phyloP scores from a whole-genome alignment of 1,284 basidiomycete genomes.

The Moesziomyces parantarcticus region DNA sequence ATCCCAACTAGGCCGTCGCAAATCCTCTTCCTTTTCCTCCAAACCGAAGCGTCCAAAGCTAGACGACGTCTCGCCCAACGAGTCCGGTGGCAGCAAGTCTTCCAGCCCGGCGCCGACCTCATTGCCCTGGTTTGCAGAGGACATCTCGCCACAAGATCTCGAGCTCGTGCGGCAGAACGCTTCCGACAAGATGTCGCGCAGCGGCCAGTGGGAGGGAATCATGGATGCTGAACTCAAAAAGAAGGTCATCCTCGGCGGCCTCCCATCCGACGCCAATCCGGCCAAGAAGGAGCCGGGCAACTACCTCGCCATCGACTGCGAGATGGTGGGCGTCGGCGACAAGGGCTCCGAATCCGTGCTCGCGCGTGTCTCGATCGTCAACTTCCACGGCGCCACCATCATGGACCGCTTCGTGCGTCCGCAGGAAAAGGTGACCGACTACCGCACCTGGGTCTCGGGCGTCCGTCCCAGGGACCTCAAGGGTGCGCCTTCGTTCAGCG shows the following conservation, averaged over 20 bases:
- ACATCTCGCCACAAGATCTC: slow-evolving; percentile 59
- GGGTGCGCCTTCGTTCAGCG: slow-evolving; percentile 78
- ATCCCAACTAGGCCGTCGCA: neutral
- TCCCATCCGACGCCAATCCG: slow-evolving; percentile 25
- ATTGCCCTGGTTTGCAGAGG: slow-evolving; percentile 64
- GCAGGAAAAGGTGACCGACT: slow-evolving; percentile 89
- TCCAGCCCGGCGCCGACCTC: slow-evolving; percentile 25
- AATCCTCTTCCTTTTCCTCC: slow-evolving; percentile 7
- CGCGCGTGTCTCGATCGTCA: slow-evolving; percentile 90
- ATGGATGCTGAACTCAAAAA: slow-evolving; percentile 50
- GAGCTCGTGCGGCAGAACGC: slow-evolving; percentile 49
- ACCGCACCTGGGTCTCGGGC: slow-evolving; percentile 90
- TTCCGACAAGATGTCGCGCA: slow-evolving; percentile 31
- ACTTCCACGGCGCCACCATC: slow-evolving; percentile 83
- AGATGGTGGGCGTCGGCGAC: slow-evolving; percentile 95
- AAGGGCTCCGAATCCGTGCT: slow-evolving; percentile 83
- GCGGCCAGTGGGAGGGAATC: slow-evolving; percentile 54
- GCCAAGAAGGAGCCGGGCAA: slow-evolving; percentile 73
- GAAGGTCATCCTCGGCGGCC: slow-evolving; percentile 52
- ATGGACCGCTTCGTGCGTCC: slow-evolving; percentile 89
- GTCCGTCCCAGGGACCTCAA: slow-evolving; percentile 81
- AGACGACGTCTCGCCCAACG: neutral
- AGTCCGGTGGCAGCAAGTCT: slow-evolving; percentile 11
- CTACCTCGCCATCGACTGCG: slow-evolving; percentile 89
- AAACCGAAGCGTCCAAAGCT: slow-evolving; percentile 12